Conservation (phyloP, 345 rosid species). For the Sapria himalayana region DNA sequence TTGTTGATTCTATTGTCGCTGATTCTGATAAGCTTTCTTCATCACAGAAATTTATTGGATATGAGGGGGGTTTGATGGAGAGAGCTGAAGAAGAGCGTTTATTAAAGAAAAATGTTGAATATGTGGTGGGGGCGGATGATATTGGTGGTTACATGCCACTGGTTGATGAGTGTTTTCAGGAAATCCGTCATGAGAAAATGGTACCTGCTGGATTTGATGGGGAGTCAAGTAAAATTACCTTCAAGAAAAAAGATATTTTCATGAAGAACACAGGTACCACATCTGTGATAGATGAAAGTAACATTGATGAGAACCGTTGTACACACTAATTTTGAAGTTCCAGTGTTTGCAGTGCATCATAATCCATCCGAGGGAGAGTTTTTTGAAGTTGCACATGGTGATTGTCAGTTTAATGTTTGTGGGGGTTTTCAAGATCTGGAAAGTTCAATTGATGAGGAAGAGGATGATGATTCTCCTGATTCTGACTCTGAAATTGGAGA, state of each 20-base stretch:
- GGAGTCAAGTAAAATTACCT: constrained; percentile 17
- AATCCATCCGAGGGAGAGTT: too few species aligned
- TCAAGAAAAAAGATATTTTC: constrained; percentile 14
- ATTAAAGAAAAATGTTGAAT: constrained; percentile 16
- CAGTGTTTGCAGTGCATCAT: too few species aligned
- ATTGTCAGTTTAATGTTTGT: too few species aligned
- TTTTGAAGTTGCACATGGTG: too few species aligned
- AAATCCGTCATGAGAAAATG: constrained; percentile 14
- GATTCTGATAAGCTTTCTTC: constrained; percentile 14
- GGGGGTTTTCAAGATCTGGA: too few species aligned
- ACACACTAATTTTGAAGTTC: too few species aligned
- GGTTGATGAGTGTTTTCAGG: constrained; percentile 19
- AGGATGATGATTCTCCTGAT: too few species aligned
- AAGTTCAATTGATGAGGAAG: too few species aligned
- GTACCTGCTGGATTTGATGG: constrained; percentile 13
- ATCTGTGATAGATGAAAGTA: constrained; percentile 8
- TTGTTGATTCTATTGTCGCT: constrained; percentile 27
- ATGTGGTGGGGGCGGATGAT: constrained; percentile 23
- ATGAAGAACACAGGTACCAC: constrained; percentile 10
- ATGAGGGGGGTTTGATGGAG: constrained; percentile 14
- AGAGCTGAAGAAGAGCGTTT: constrained; percentile 14
- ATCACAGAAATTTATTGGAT: constrained; percentile 18
- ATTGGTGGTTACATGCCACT: constrained; percentile 20
- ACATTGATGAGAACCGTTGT: constrained; percentile 10
- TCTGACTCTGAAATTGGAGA: too few species aligned